These are phyloP conservation scores for Candida orba DNA, from an alignment of 805 yeast species.

Conservation along the genomic window DNA sequence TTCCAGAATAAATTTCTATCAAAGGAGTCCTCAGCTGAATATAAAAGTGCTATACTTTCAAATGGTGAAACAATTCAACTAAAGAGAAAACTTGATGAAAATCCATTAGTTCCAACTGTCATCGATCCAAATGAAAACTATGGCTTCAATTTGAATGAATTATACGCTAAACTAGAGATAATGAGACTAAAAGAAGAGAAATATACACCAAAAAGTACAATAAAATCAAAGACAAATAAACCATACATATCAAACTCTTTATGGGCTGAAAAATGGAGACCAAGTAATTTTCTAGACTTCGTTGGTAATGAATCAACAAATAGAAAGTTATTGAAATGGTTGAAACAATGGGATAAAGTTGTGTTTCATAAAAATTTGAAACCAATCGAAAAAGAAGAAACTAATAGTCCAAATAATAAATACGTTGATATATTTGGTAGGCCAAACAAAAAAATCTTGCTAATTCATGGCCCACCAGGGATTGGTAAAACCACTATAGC, in stretches of 20 bases:
- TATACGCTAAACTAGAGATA: constrained; percentile 27
- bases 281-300: constrained; percentile 53
- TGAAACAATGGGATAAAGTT: constrained; percentile 57
- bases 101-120: neutral
- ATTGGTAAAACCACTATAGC: constrained; percentile 82
- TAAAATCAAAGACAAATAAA: neutral
- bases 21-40: neutral
- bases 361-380: constrained; percentile 42
- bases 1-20: constrained; percentile 16
- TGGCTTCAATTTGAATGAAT: constrained; percentile 32
- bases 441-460: constrained; percentile 55
- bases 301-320: constrained; percentile 65
- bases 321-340: constrained; percentile 53
- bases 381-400: constrained; percentile 16
- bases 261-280: constrained; percentile 66
- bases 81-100: constrained; percentile 2
- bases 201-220: neutral
- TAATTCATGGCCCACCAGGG: constrained; percentile 88
- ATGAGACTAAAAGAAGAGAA: constrained; percentile 13
- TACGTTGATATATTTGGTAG: constrained; percentile 45
- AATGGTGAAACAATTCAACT: constrained; percentile 15
- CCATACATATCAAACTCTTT: constrained; percentile 12
- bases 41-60: constrained; percentile 12
- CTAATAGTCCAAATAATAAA: constrained; percentile 3
- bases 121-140: constrained; percentile 14